Base-by-base conservation (phyloP, 345 rosid genomes). In the Salix brachista region DNA sequence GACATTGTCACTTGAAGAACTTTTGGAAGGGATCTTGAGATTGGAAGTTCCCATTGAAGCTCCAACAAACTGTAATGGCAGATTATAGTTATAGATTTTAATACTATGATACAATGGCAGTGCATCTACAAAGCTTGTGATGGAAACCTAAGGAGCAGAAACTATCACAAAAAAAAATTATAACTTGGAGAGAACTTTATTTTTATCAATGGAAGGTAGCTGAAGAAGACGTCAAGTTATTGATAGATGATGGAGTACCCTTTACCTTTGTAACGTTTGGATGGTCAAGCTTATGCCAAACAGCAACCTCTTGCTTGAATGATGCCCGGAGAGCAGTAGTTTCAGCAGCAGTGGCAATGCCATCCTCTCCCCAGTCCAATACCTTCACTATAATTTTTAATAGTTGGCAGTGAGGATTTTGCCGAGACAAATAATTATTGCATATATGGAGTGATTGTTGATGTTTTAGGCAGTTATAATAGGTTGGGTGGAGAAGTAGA, bases 1-100 rank as follows among this genome's bases (percentile, higher is more conserved):
- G 67, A 65, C 28, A 46, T 65, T 34, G 7, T 71, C 79, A 54
- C 67, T 66, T 14, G 36, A 41, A 44, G 80, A 67, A 67, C 70
- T 69, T 48, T 75, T 34, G 42, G 78, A 17, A 32, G 81, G 84
- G 25, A 81, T 74, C 78, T 78, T 81, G 37, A 81, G 81, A 74
- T 77, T 78, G 26, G 84, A 81, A 64, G 84, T 81, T 23, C 84
- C 84, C 84, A 81, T 81, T 41, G 84, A 81, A 42, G 84, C 84
- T 81, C 84, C 84, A 61, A 78, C 69, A 78, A 81, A 81, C 84
- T 81, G 73, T 28, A 74, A 36, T 17, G 54, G 25, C 70, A 19
- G 70, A 50, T 75, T 54, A 6, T 23, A 65, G 67, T 79, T 73
- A 73, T 18, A 67, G 64, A 46, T n/a, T 62, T 42, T 50, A 16